A percentile compares a stretch with the other conserved stretches of the same genome.
Evolutionary conservation across 306 rosid species (phyloP).

Genomic region (Vigna nakashimae): DNA sequence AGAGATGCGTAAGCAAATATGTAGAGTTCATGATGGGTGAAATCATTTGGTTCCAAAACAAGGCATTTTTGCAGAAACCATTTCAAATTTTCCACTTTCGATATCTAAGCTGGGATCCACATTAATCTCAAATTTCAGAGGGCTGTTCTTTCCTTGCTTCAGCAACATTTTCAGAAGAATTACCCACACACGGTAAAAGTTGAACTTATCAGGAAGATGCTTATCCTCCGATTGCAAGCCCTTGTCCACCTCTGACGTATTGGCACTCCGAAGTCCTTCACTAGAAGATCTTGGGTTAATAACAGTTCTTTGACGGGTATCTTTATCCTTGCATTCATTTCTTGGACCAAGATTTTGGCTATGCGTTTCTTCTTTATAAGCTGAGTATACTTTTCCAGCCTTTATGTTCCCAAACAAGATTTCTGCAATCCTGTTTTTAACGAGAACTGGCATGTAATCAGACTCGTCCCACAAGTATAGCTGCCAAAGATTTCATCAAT

Average conservation of each 20-base stretch:
- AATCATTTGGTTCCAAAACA: constrained; percentile 52
- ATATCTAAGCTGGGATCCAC: constrained; percentile 58
- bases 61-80: constrained; percentile 67
- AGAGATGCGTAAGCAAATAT: constrained; percentile 6
- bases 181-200: constrained; percentile 67
- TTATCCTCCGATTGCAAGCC: constrained; percentile 44
- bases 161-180: constrained; percentile 70
- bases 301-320: background rate
- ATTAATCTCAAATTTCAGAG: constrained; percentile 65
- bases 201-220: constrained; percentile 30
- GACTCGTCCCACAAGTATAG: constrained; percentile 83
- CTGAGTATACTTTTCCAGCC: constrained; percentile 66
- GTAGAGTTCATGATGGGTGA: background rate
- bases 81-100: constrained; percentile 79
- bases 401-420: constrained; percentile 81
- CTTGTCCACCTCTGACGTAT: constrained; percentile 33
- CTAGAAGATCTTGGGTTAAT: constrained; percentile 27
- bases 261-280: constrained; percentile 46
- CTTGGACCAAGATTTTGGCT: constrained; percentile 27
- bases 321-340: constrained; percentile 30
- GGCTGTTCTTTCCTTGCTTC: constrained; percentile 71
- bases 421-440: constrained; percentile 78
- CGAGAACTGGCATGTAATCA: constrained; percentile 66
- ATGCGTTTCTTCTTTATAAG: constrained; percentile 52
- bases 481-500: constrained; percentile 52